A percentile compares a stretch with the other conserved stretches of the same genome.
Conservation (phyloP, 73 alveolate species). For the Paramecium biaurelia region DNA sequence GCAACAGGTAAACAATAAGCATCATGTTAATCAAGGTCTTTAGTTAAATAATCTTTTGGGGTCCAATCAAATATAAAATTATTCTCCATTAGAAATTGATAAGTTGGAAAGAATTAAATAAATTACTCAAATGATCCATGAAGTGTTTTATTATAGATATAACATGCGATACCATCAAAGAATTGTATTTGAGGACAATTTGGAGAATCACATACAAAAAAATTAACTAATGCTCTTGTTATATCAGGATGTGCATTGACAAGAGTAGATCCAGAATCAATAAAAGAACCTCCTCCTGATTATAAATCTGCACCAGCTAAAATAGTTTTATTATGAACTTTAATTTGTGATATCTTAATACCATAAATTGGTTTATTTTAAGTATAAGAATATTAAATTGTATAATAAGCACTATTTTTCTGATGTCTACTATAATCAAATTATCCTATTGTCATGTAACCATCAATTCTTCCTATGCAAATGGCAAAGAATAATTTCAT, state of each 20-base stretch:
- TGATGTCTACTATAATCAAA: constrained; percentile 50
- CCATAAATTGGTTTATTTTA: neutral
- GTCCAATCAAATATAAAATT: constrained; percentile 23
- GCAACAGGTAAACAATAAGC: neutral
- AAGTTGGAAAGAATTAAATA: neutral
- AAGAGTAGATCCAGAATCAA: constrained; percentile 10
- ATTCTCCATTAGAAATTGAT: neutral
- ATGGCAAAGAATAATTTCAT: constrained; percentile 72
- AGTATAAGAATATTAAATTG: neutral
- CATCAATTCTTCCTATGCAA: constrained; percentile 80
- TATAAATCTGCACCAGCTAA: neutral
- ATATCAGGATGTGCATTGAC: neutral
- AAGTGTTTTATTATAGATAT: neutral
- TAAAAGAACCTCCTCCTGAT: neutral
- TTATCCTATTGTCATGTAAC: constrained; percentile 86
- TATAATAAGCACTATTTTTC: neutral
- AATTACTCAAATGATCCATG: neutral
- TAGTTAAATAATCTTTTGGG: neutral
- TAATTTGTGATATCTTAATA: neutral
- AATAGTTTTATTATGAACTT: neutral
- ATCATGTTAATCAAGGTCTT: neutral
- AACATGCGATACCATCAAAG: neutral
- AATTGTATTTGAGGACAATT: neutral
- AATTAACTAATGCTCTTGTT: neutral
- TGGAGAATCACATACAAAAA: neutral